Evolutionary conservation across 495 filamentous ascomycete genomes (phyloP).

Genomic region (Penicillium silybi): DNA sequence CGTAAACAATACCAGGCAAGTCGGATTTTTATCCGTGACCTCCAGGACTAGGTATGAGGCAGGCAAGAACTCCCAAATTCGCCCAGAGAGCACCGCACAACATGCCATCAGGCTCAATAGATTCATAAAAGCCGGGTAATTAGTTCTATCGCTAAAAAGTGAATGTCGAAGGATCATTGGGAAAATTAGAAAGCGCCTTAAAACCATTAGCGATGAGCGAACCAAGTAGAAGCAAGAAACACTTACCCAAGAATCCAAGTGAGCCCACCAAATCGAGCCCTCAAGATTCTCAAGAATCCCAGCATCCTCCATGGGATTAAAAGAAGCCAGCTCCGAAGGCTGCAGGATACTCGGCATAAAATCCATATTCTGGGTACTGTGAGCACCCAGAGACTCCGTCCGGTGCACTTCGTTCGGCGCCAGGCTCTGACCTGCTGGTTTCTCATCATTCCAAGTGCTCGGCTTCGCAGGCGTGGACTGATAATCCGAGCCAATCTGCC

Average conservation of each 20-base stretch:
- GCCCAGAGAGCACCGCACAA: too few relatives aligned
- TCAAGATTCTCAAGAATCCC: conserved; percentile 26
- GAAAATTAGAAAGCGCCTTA: conserved; percentile 24
- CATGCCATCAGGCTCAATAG: neutral
- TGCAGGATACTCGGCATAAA: conserved; percentile 17
- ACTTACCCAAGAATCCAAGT: conserved; percentile 32
- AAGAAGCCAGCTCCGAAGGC: conserved; percentile 15
- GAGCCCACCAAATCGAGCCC: conserved; percentile 29
- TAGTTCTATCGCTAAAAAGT: conserved; percentile 5
- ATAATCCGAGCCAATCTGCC: conserved; percentile 28
- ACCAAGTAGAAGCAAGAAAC: neutral
- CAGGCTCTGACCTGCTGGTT: conserved; percentile 1
- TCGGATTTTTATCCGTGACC: neutral
- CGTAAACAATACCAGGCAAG: too few relatives aligned
- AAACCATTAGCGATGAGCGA: conserved; percentile 1
- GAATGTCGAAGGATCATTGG: conserved; percentile 21
- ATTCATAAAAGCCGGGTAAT: neutral
- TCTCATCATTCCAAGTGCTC: neutral
- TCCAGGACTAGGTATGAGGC: too few relatives aligned
- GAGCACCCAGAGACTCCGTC: conserved; percentile 4
- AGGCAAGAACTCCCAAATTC: too few relatives aligned
- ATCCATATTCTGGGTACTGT: conserved; percentile 12
- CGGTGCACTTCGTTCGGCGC: conserved; percentile 1
- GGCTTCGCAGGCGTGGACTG: neutral
- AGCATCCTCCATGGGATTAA: conserved; percentile 21